Percentiles rank a stretch among this genome's conserved stretches.
phyloP scores from a whole-genome alignment of 73 alveolate genomes.

The Durusdinium trenchii region DNA sequence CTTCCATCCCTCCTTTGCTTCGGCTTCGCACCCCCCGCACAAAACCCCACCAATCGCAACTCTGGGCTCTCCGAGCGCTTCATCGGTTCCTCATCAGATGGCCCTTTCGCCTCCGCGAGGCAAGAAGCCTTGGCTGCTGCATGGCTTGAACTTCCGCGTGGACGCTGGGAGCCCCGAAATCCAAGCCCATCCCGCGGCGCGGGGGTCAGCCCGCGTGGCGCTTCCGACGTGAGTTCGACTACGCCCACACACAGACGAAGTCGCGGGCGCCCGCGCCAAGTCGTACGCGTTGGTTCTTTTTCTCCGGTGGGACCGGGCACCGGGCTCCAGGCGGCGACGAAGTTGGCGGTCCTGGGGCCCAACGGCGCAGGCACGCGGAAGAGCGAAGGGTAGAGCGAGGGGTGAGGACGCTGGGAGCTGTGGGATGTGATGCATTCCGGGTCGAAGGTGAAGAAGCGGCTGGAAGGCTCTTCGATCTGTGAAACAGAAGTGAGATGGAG shows the following conservation, averaged over 20 bases:
- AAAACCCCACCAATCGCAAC: background rate
- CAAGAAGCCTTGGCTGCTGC: conserved; percentile 86
- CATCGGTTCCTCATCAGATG: background rate
- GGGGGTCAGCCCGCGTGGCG: no score
- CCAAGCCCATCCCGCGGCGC: background rate
- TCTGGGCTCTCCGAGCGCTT: background rate
- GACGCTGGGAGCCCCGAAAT: background rate
- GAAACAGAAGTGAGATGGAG: no score
- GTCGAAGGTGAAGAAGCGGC: no score
- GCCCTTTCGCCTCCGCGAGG: background rate
- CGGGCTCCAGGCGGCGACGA: conserved; percentile 39
- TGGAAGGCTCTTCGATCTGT: no score
- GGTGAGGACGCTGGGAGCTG: no score
- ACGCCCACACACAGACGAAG: no score
- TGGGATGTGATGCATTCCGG: no score
- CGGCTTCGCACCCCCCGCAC: background rate
- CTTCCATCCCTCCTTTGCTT: background rate
- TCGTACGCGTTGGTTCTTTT: background rate
- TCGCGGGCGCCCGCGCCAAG: no score
- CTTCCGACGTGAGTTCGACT: no score
- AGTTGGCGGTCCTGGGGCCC: conserved; percentile 80
- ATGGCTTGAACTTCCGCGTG: conserved; percentile 87
- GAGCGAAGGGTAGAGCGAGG: no score
- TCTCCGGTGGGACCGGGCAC: background rate
- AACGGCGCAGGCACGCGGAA: conserved; percentile 71